A percentile compares a stretch with the other conserved stretches of the same genome.
Evolutionary conservation across 805 yeast species (phyloP).

Genomic region (Candida schatavii): DNA sequence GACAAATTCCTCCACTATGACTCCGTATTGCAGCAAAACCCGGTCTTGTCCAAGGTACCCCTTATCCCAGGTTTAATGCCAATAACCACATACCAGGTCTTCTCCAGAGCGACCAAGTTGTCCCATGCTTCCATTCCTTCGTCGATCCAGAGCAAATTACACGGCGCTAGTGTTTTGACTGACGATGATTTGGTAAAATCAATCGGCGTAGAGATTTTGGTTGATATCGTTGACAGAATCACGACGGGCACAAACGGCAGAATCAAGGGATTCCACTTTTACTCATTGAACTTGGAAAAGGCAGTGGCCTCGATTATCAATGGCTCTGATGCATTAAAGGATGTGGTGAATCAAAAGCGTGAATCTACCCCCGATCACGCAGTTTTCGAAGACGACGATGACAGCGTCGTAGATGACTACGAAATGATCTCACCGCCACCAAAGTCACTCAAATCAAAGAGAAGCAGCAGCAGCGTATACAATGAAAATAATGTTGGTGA

Average conservation of each 20-base stretch:
- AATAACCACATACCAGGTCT: constrained; percentile 76
- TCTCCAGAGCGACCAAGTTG: constrained; percentile 83
- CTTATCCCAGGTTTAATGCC: constrained; percentile 92
- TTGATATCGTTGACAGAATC: constrained; percentile 60
- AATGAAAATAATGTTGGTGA: constrained; percentile 38
- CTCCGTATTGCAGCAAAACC: constrained; percentile 34
- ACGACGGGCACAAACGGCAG: constrained; percentile 51
- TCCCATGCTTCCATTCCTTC: constrained; percentile 83
- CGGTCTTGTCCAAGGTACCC: constrained; percentile 46
- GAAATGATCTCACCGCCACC: constrained; percentile 1
- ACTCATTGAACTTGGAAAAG: constrained; percentile 88
- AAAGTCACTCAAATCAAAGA: constrained; percentile 8
- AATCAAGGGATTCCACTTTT: constrained; percentile 86
- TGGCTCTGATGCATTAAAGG: constrained; percentile 49
- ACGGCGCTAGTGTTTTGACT: constrained; percentile 43
- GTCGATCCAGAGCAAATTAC: constrained; percentile 50
- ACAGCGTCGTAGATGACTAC: constrained; percentile 12
- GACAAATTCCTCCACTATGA: constrained; percentile 71
- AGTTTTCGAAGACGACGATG: constrained; percentile 34
- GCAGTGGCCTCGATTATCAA: constrained; percentile 84
- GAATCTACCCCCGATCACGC: constrained; percentile 20
- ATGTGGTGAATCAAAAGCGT: constrained; percentile 38
- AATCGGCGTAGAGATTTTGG: constrained; percentile 74
- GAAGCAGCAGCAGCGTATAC: constrained; percentile 37
- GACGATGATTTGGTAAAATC: constrained; percentile 77